These are phyloP conservation scores for Jatropha curcas DNA, from an alignment of 345 rosid species.

Conservation along the genomic window DNA sequence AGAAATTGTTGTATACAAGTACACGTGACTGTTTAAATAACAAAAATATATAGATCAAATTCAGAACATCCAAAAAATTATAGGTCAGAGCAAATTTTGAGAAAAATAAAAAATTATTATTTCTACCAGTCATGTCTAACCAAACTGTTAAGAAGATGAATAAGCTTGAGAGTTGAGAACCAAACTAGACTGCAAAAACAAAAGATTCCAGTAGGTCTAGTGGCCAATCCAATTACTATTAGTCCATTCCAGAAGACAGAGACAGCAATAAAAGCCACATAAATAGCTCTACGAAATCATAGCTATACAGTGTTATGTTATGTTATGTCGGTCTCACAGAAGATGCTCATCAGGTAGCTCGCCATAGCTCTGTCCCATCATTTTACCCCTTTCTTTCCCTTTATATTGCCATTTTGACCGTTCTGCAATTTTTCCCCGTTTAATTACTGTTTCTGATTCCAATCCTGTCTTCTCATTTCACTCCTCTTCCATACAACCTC, in stretches of 20 bases:
- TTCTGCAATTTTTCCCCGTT: slow-evolving; percentile 24
- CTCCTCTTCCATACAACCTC: slow-evolving; percentile 19
- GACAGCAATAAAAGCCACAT: not conserved
- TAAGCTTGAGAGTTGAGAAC: too few species aligned
- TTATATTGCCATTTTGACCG: slow-evolving; percentile 15
- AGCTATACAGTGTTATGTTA: not conserved
- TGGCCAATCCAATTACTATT: not conserved
- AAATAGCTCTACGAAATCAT: not conserved
- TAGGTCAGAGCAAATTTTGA: too few species aligned
- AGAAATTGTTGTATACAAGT: too few species aligned
- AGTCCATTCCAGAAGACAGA: not conserved
- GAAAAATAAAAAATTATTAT: not conserved
- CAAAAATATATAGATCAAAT: not conserved
- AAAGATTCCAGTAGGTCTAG: not conserved
- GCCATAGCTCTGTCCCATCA: slow-evolving; percentile 38
- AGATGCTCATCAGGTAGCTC: not conserved
- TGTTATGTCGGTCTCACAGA: slow-evolving; percentile 32
- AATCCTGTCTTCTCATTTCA: slow-evolving; percentile 4
- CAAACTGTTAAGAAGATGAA: too few species aligned
- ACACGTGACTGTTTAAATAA: too few species aligned
- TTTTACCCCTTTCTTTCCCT: slow-evolving; percentile 15
- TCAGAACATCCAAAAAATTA: too few species aligned
- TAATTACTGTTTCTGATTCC: slow-evolving; percentile 13
- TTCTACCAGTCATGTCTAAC: not conserved
- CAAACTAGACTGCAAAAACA: too few species aligned